These are phyloP conservation scores for Trapa incisa DNA, from an alignment of 345 rosid species.

Conservation along the genomic window DNA sequence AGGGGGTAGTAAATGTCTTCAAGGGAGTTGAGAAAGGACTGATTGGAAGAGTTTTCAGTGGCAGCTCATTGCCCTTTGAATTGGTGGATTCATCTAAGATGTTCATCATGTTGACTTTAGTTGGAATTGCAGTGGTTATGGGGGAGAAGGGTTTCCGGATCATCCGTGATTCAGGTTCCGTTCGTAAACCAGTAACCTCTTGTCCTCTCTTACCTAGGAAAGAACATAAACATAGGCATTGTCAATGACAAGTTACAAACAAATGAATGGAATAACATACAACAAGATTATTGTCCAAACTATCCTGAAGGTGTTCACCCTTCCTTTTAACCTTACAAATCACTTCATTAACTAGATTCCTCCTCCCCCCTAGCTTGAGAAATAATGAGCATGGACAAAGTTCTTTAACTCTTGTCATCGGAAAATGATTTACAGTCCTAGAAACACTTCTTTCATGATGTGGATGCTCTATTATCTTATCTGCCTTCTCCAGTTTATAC, in stretches of 20 bases:
- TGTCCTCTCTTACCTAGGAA: slow-evolving; percentile 51
- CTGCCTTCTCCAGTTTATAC: too few species aligned
- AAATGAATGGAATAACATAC: background rate
- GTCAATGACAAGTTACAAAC: background rate
- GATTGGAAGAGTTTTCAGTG: slow-evolving; percentile 18
- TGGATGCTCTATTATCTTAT: too few species aligned
- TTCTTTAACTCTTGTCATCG: too few species aligned
- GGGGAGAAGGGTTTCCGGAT: slow-evolving; percentile 85
- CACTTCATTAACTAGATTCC: too few species aligned
- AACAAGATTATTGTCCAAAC: background rate
- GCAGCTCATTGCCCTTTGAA: slow-evolving; percentile 9
- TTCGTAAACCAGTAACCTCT: slow-evolving; percentile 52
- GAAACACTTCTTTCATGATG: too few species aligned
- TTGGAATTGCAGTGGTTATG: slow-evolving; percentile 38
- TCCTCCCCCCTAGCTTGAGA: too few species aligned
- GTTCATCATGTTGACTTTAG: slow-evolving; percentile 31
- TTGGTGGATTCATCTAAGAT: slow-evolving; percentile 13
- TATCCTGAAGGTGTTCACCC: too few species aligned
- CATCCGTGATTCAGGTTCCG: slow-evolving; percentile 51
- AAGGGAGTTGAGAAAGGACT: slow-evolving; percentile 38
- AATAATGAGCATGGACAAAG: too few species aligned
- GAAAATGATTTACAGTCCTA: too few species aligned
- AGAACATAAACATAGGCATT: background rate
- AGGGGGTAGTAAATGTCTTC: slow-evolving; percentile 15
- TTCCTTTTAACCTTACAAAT: too few species aligned